Percentiles rank a stretch among this genome's conserved stretches.
Conservation (phyloP, 257 asterid genomes). For the Solanum virginianum region DNA sequence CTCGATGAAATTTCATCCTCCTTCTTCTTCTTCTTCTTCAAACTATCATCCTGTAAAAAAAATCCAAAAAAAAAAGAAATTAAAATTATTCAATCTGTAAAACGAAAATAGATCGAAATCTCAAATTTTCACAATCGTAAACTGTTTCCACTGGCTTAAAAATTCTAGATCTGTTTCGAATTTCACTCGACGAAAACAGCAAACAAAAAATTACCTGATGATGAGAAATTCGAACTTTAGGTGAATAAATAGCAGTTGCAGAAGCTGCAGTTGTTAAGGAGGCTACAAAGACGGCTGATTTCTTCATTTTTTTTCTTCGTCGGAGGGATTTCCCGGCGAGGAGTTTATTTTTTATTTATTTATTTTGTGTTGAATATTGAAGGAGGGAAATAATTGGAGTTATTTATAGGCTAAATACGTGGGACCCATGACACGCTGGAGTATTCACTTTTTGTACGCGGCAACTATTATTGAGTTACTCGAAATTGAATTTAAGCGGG, state of each 20-base stretch:
- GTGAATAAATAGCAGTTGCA: constrained; percentile 31
- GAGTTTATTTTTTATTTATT: too few species aligned
- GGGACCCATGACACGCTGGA: too few species aligned
- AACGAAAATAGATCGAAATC: not conserved
- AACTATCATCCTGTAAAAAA: not conserved
- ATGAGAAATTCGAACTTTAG: constrained; percentile 23
- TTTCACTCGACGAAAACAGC: not conserved
- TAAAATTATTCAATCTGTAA: not conserved
- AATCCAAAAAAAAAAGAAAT: not conserved
- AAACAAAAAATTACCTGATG: constrained; percentile 18
- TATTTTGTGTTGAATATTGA: too few species aligned
- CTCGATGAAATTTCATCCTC: not conserved
- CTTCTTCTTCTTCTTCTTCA: not conserved
- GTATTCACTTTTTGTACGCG: too few species aligned
- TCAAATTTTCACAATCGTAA: not conserved
- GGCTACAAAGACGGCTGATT: constrained; percentile 38
- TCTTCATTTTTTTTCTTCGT: constrained; percentile 29
- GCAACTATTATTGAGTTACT: too few species aligned
- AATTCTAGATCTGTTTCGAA: not conserved
- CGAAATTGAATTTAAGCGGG: too few species aligned
- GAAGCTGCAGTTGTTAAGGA: constrained; percentile 57
- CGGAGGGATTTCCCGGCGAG: too few species aligned
- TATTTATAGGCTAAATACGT: too few species aligned
- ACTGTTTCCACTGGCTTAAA: not conserved
- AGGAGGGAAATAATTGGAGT: too few species aligned